Evolutionary conservation across 306 rosid genomes (phyloP), one percentile per base, ranked within the genome.

Genomic region (Sphenostylis stenocarpa): DNA sequence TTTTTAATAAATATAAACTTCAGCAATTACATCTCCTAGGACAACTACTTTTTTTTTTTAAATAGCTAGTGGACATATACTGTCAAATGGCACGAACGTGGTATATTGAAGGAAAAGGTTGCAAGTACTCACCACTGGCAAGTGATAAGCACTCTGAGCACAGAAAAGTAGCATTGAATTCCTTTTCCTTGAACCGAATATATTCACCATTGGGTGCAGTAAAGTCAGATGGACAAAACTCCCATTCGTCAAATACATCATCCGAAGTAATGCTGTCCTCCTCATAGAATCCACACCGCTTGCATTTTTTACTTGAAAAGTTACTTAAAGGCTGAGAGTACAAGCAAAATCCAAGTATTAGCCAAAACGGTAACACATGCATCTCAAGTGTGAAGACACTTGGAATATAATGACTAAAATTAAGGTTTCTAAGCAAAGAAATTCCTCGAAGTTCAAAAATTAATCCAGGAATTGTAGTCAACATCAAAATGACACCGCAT

Each of bases 261-360:
- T 88, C 97, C 0, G 83, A 61, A 36, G 83, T 84, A 34, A 92
- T 61, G 24, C 65, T 73, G 72, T 95, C 93, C 80, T 86, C 78
- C 88, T 95, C 99, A 66, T 90, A 95, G 49, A 95, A 77, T 79
- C 99, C 99, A 81, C 99, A 95, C n/a, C 93, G 82, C 84, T 89
- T 95, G 83, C 99, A 95, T 68, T 90, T 88, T 69, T 61, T 67
- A 79, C 78, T 87, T 9, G 82, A 15, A 69, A 95, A 84, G 57
- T 86, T 80, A 3, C 87, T 92, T 79, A 95, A 69, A 43, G 97
- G 93, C 97, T 95, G 92, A 44, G 85, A 80, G 68, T 80, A 85
- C 11, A 72, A 48, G 29, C 41, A 55, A 66, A 77, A 48, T 68
- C 19, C 64, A 72, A 78, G 63, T 36, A 81, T 71, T 69, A 44